Base-by-base conservation (phyloP, 495 filamentous ascomycete species). In the Lasiosphaeriaceae sp. region DNA sequence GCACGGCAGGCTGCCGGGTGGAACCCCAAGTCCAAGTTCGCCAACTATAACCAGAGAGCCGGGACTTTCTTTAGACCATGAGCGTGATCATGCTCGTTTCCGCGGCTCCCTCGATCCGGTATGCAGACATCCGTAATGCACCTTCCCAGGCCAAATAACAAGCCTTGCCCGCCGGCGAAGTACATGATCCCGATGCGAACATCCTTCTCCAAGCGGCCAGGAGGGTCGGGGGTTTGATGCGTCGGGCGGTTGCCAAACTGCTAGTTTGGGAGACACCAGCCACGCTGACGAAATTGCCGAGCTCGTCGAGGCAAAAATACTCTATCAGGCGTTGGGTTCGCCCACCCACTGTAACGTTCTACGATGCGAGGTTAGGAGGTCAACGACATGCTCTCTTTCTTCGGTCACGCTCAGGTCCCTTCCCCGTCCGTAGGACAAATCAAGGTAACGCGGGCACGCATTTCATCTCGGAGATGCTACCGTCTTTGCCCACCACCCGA, bases 51-150 rank as follows among this genome's bases (percentile, higher is more conserved):
- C 66, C 62, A 48, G 44, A 63, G 31, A 37, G 57, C 51, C 35
- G 62, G 61, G 54, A 63, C 52, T 22, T 53, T 21, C 23, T 19
- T 22, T 37, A 29, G 47, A 34, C 20, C 34, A 43, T 23, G 45
- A 29, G 57, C 54, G 26, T 60, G 64, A 69, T 67, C 55, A 60
- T 67, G 67, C 63, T 56, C 59, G 50, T 58, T 35, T 54, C 66
- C 67, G 68, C 23, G 43, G 37, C 11, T 59, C 53, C 48, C 54
- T 39, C 46, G 37, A 9, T 31, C 47, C 56, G 29, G 50, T 16
- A 63, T 58, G 68, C 68, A 67, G 57, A 65, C 60, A 58, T 50
- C 68, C 68, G 66, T 16, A 21, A 45, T 9, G 34, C 17, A 39
- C 44, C 16, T 29, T 2, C 29, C 9, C 52, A 45, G 46, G 22